A percentile compares a stretch with the other conserved stretches of the same genome.
Evolutionary conservation across 2,329 filamentous ascomycete species (phyloP).

Genomic region (Aspergillus proliferans): DNA sequence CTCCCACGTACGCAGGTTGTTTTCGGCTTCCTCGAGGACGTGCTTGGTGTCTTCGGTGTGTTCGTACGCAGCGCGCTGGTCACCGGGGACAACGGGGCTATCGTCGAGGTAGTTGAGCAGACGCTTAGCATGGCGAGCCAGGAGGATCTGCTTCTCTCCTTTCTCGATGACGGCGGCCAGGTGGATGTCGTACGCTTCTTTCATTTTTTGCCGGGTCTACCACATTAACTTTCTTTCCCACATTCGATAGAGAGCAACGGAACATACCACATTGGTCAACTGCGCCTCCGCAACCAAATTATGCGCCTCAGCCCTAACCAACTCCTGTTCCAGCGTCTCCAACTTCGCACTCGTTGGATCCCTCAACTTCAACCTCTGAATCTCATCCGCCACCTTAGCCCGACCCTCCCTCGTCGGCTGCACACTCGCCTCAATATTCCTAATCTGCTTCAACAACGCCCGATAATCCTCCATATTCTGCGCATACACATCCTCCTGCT

Average conservation of each 20-base stretch:
- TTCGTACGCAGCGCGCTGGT: conserved; percentile 63
- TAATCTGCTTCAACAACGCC: conserved; percentile 76
- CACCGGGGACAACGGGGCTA: conserved; percentile 80
- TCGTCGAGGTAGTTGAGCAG: conserved; percentile 84
- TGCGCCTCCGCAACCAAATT: conserved; percentile 94
- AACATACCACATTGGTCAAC: conserved; percentile 80
- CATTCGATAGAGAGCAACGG: neutral
- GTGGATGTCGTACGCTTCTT: conserved; percentile 85
- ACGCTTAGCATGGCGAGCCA: conserved; percentile 82
- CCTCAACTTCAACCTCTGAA: conserved; percentile 83
- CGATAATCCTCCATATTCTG: conserved; percentile 82
- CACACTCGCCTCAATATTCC: conserved; percentile 92
- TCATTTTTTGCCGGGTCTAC: conserved; percentile 89
- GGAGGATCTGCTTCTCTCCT: conserved; percentile 91
- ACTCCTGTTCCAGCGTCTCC: conserved; percentile 85
- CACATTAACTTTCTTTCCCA: conserved; percentile 2
- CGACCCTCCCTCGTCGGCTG: conserved; percentile 87
- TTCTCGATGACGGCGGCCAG: conserved; percentile 89
- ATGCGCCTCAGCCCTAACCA: conserved; percentile 92
- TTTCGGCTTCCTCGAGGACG: conserved; percentile 86
- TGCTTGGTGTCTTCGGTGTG: conserved; percentile 65
- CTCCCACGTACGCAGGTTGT: conserved; percentile 73
- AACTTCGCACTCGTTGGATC: conserved; percentile 79
- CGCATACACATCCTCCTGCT: conserved; percentile 85
- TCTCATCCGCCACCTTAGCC: conserved; percentile 84